Evolutionary conservation across 768 basidiomycete species (phyloP).

Genomic region (Mycena epipterygia): DNA sequence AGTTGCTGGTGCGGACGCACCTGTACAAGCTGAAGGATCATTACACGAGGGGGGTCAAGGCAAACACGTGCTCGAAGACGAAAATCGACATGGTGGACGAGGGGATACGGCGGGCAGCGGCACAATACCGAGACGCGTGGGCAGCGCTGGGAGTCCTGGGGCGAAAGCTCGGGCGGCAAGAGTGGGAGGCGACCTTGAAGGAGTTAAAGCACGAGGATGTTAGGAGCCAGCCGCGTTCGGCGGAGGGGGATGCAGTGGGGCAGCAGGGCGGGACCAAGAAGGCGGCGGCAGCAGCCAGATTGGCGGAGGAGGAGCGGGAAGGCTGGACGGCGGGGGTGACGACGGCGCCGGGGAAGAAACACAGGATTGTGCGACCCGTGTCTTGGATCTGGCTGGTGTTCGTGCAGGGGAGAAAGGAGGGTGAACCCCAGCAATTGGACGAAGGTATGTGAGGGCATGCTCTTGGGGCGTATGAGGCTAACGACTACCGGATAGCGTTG

Average conservation of each 20-base stretch:
- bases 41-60: constrained; percentile 36
- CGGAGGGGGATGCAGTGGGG: background rate
- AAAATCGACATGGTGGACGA: constrained; percentile 32
- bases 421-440: background rate
- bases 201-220: constrained; percentile 32
- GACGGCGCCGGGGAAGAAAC: background rate
- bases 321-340: background rate
- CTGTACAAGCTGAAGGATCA: constrained; percentile 40
- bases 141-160: constrained; percentile 31
- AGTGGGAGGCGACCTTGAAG: constrained; percentile 34
- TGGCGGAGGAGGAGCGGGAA: background rate
- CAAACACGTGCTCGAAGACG: constrained; percentile 40
- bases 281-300: background rate
- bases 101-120: constrained; percentile 28
- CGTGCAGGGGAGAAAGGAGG: background rate
- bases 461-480: too few species aligned
- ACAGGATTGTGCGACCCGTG: background rate
- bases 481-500: background rate
- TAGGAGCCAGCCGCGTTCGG: constrained; percentile 31
- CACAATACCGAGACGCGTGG: constrained; percentile 37
- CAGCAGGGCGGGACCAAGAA: background rate
- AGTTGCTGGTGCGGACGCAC: constrained; percentile 39
- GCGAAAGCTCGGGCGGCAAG: background rate
- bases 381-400: constrained; percentile 11
- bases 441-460: background rate